Evolutionary conservation across 1,139 yeast species (phyloP), one percentile per base, ranked within the genome.

Genomic region (Suhomyces atakaporum): DNA sequence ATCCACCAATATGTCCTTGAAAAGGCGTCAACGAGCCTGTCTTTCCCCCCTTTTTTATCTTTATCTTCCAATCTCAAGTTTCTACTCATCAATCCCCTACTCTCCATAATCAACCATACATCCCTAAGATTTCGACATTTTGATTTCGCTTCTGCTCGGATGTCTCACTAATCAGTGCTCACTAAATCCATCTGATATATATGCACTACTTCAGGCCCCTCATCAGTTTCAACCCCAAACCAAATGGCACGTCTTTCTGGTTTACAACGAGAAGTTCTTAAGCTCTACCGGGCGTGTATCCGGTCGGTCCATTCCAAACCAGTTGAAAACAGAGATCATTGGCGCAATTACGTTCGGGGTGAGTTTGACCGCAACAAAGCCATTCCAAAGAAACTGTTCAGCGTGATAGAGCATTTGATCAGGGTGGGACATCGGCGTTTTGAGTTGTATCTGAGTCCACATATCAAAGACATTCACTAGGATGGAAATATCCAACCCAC

Each of bases 371-470:
- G 79, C 50, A 70, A 81, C 56, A 64, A 68, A 31, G 51, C 60
- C 21, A 60, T 90, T 11, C 79, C 85, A 22, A 81, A 86, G 54
- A 83, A 87, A 51, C 96, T 87, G 53, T 90, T 90, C 56, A 73
- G 83, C 24, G 86, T 96, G 1, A 80, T 92, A 33, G 98, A 92
- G 57, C 92, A 89, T 62, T 66, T 92, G 31, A 60, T 92, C 25
- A 68, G 98, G 39, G 75, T 76, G 8, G 98, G 97, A 2, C 71
- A 76, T 44, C 77, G 83, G 53, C 72, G 84, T 54, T 69, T 76
- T 41, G 95, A 88, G 45, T 75, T 82, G 79, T 86, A 82, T 50
- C 77, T 84, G 55, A 72, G 75, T 42, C 79, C 84, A 0, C 77
- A 74, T 33, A 78, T 84, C 28, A 83, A 80, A 49, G 83, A 84